Base-by-base conservation (phyloP, 768 basidiomycete genomes). In the Lactifluus pinguis region DNA sequence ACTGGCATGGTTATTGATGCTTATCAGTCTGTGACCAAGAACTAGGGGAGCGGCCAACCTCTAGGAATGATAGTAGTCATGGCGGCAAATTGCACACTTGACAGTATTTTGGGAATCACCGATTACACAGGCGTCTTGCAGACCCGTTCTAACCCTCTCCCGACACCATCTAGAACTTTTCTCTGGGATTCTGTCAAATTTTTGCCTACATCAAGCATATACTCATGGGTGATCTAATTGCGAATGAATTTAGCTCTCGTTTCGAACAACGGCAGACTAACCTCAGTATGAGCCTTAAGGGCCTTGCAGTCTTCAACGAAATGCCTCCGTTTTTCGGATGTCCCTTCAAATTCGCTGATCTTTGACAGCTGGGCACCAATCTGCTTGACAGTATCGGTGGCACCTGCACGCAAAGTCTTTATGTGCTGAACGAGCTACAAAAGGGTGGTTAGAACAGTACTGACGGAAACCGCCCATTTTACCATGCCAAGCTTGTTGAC, bases 401-500 rank as follows among this genome's bases (percentile, higher is more conserved):
- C 87, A 65, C 77, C 77, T 11, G 76, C 68, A 14, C 85, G 82
- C 59, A 90, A 71, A 21, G 74, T 71, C 68, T 89, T 92, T 69
- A 89, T 81, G 68, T 76, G 83, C 48, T 83, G 74, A 42, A 82
- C 83, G 55, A 91, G 78, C 89, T 91, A 59, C 30, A 57, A 29
- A n/a, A 29, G 29, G 19, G 58, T 51, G 32, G 50, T 38, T 57
- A 15, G 39, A 19, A 38, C 29, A 57, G 25, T 64, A 49, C 38
- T 60, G 38, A 29, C 17, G 38, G 34, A 41, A 47, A 38, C 5
- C 15, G 17, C 17, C 7, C 51, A 25, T 76, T 84, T 66, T 68
- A 91, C 89, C 63, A 76, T 76, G 48, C 86, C 85, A 49, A 88
- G 80, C 69, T 86, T 91, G 71, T 92, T 80, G 42, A 82, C 76